phyloP scores from a whole-genome alignment of 2,329 filamentous ascomycete genomes.

The Dendrostoma leiphaemia region DNA sequence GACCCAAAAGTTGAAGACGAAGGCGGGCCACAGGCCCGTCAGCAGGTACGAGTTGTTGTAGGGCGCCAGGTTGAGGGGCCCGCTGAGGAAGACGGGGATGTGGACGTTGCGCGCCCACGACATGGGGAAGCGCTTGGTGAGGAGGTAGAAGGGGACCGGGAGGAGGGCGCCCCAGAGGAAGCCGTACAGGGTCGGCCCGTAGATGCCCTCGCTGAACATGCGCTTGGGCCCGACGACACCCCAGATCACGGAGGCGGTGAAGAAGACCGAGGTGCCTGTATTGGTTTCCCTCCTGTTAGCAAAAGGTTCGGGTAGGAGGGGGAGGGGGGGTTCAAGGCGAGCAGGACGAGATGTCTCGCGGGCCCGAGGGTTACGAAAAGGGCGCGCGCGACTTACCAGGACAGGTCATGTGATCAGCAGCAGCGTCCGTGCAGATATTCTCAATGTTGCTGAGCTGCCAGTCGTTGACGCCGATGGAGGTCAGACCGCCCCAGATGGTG shows the following conservation, averaged over 20 bases:
- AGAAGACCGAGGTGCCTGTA: conserved; percentile 51
- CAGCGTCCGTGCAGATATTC: conserved; percentile 46
- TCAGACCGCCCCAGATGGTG: conserved; percentile 51
- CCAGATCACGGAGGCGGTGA: conserved; percentile 55
- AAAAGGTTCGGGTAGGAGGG: not conserved
- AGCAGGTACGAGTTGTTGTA: conserved; percentile 47
- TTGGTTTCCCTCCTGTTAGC: not conserved
- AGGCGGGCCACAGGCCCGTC: conserved; percentile 42
- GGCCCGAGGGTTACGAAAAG: too few relatives aligned
- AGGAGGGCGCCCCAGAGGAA: conserved; percentile 49
- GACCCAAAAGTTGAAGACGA: conserved; percentile 46
- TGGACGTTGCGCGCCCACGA: conserved; percentile 42
- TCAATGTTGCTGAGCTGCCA: conserved; percentile 49
- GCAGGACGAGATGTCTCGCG: too few relatives aligned
- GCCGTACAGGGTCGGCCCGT: conserved; percentile 45
- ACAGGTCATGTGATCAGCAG: conserved; percentile 49
- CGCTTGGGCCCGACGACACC: conserved; percentile 51
- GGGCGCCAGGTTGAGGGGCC: conserved; percentile 44
- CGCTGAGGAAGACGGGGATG: conserved; percentile 46
- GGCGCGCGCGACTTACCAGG: conserved; percentile 25
- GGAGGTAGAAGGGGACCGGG: conserved; percentile 22
- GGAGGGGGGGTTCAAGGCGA: not conserved
- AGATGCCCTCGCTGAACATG: conserved; percentile 47
- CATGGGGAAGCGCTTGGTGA: conserved; percentile 13
- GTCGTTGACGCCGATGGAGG: conserved; percentile 45